Evolutionary conservation across 2,329 filamentous ascomycete species (phyloP).

Genomic region (Orbilia blumenaviensis): DNA sequence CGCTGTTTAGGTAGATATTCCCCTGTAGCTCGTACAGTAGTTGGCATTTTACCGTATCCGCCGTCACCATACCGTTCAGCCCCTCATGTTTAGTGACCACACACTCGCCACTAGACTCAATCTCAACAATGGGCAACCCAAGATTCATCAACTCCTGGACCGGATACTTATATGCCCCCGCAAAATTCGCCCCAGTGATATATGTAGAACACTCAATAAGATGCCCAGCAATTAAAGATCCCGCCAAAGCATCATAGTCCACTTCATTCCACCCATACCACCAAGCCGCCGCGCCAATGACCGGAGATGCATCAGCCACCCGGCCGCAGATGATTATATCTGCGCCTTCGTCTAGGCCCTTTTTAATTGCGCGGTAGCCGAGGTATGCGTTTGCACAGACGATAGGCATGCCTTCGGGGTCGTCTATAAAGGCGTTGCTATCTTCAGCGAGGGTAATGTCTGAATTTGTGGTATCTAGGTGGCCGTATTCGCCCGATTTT

Average conservation of each 20-base stretch:
- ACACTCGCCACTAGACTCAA: constrained; percentile 63
- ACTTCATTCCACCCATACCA: constrained; percentile 67
- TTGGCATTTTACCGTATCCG: constrained; percentile 63
- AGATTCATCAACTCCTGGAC: constrained; percentile 63
- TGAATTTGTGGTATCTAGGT: constrained; percentile 62
- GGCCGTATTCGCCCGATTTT: constrained; percentile 59
- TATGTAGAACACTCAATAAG: constrained; percentile 68
- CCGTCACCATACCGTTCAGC: constrained; percentile 62
- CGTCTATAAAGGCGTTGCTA: constrained; percentile 61
- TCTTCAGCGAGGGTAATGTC: constrained; percentile 60
- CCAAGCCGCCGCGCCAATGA: constrained; percentile 68
- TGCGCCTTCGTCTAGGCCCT: constrained; percentile 62
- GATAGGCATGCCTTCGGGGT: constrained; percentile 59
- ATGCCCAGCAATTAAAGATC: constrained; percentile 66
- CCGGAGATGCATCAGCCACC: constrained; percentile 65
- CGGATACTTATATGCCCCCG: constrained; percentile 64
- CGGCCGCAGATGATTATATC: constrained; percentile 66
- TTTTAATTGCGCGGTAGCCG: constrained; percentile 65
- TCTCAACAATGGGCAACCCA: constrained; percentile 65
- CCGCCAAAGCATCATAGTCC: constrained; percentile 66
- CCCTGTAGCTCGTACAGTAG: constrained; percentile 66
- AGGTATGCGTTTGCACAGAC: constrained; percentile 67
- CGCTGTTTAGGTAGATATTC: constrained; percentile 65
- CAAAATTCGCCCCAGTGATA: constrained; percentile 67
- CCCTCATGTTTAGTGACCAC: constrained; percentile 65